Evolutionary conservation across 2,329 filamentous ascomycete species (phyloP), one percentile per base, ranked within the genome.

Genomic region (Harringtonia lauricola): DNA sequence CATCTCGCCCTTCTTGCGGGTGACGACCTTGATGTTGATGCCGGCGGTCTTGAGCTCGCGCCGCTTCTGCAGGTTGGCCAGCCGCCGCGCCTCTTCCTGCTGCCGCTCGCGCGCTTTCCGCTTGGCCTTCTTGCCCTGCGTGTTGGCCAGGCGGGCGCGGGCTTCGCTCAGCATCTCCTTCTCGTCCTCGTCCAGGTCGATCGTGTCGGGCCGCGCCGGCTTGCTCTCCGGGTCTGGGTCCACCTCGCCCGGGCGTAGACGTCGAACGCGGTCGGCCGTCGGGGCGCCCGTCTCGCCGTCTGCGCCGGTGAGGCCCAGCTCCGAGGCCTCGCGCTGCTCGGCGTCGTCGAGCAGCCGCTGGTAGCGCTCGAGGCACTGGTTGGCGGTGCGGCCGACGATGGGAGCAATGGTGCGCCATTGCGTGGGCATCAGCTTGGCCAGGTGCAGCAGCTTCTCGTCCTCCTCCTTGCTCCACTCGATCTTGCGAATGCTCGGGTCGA

Each of bases 161-260:
- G 92, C 92, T 67, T 98, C 92, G 60, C 89, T 95, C 57, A 98
- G 66, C 92, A 98, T 98, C 65, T 98, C 92, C 69, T 98, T 96
- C 64, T 98, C 92, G 59, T 98, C 92, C 61, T 98, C 92, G 59
- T 98, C 92, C 56, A 98, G 79, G 64, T 98, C 92, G 59, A 98
- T 92, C 7, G 92, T 95, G 62, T 98, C 92, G 33, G 92, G 92
- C 47, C 89, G 76, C 30, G 92, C 92, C 44, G 92, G 92, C 62
- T 95, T 95, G 54, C 85, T 92, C 64, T 98, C 92, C 10, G 92
- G 88, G 57, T 96, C 90, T n/a, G 90, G 89, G 55, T 98, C 92
- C 48, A 95, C 76, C 66, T 98, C 92, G 53, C 92, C 92, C 7
- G 92, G 90, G 53, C 86, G 81, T 60, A 98, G 64, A 53, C 81